A percentile compares a stretch with the other conserved stretches of the same genome.
Conservation (phyloP, 2,329 filamentous ascomycete species). For the Cladophialophora chaetospira region DNA sequence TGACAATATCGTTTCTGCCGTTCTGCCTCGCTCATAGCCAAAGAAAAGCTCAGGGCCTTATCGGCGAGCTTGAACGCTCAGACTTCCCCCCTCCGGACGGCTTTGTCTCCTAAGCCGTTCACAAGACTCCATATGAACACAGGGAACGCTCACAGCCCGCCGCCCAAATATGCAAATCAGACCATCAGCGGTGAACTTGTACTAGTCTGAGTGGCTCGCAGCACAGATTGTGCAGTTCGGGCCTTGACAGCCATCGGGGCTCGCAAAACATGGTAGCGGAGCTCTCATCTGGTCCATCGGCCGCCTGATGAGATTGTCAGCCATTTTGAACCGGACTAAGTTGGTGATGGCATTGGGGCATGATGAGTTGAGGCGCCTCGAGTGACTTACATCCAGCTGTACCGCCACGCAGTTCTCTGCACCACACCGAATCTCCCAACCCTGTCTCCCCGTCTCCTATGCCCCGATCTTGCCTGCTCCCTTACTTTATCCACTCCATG, state of each 20-base stretch:
- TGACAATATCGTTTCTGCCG: neutral
- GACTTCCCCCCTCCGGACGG: too few species aligned
- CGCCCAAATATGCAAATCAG: neutral
- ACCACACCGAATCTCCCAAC: conserved; percentile 45
- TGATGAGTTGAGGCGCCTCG: too few species aligned
- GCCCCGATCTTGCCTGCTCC: conserved; percentile 38
- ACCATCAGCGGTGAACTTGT: neutral
- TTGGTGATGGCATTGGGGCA: neutral
- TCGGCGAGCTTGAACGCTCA: too few species aligned
- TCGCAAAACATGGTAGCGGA: conserved; percentile 5
- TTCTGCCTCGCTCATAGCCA: neutral
- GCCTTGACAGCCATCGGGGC: neutral
- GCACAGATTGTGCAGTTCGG: neutral
- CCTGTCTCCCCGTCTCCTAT: conserved; percentile 18
- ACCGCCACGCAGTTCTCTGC: conserved; percentile 44
- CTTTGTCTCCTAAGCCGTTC: neutral
- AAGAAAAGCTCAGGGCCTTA: too few species aligned
- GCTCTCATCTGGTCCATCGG: neutral
- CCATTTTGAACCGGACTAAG: neutral
- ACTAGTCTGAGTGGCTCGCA: too few species aligned
- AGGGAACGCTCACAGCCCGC: neutral
- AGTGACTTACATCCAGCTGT: conserved; percentile 18
- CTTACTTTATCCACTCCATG: conserved; percentile 49
- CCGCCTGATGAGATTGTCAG: neutral
- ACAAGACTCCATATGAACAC: neutral